phyloP scores from a whole-genome alignment of 345 rosid species.

The Eutrema yunnanense region DNA sequence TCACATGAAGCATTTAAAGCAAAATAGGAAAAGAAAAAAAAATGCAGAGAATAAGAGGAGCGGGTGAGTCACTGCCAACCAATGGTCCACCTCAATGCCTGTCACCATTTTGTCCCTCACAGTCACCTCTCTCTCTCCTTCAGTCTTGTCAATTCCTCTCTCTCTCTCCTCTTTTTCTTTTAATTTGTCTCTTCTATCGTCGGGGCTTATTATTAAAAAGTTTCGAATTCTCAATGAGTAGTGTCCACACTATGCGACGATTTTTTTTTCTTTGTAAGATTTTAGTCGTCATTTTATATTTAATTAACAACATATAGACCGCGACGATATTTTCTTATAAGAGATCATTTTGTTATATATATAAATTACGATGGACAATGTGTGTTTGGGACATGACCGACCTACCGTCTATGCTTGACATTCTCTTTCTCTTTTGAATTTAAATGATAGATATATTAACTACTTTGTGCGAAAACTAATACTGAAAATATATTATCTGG shows the following conservation, averaged over 20 bases:
- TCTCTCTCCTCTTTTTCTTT: not conserved
- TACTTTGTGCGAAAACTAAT: not conserved
- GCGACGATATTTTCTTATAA: not conserved
- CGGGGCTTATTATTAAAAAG: not conserved
- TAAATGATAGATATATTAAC: not conserved
- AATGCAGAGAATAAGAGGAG: constrained; percentile 9
- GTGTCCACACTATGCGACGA: not conserved
- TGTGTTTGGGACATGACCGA: not conserved
- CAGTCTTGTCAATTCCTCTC: constrained; percentile 29
- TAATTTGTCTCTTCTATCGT: constrained; percentile 13
- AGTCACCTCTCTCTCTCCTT: not conserved
- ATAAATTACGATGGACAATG: not conserved
- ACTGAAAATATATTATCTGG: too few species aligned
- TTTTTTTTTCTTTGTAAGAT: too few species aligned
- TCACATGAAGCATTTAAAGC: constrained; percentile 19
- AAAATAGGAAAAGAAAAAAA: not conserved
- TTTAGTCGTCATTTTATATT: too few species aligned
- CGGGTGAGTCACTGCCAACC: constrained; percentile 23
- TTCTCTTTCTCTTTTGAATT: too few species aligned
- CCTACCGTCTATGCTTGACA: not conserved
- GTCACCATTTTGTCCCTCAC: constrained; percentile 34
- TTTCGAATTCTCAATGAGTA: not conserved
- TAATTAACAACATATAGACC: too few species aligned
- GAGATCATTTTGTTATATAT: not conserved
- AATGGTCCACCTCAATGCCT: constrained; percentile 29